A percentile compares a stretch with the other conserved stretches of the same genome.
phyloP scores from a whole-genome alignment of 495 filamentous ascomycete genomes.

The Jackrogersella multiformis region DNA sequence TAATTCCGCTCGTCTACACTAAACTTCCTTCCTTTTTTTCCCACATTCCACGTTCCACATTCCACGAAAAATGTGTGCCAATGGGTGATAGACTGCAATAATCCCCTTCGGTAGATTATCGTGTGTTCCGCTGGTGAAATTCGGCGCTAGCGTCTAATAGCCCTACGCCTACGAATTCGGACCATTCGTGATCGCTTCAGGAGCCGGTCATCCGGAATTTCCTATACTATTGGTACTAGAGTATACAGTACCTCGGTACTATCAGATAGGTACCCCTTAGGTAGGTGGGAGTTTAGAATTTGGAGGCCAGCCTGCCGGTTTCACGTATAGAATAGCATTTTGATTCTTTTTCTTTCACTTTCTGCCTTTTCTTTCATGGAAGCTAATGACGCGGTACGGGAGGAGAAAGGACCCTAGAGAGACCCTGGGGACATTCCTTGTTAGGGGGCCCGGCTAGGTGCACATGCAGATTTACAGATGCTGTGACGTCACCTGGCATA shows the following conservation, averaged over 20 bases:
- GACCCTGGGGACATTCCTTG: slow-evolving; percentile 27
- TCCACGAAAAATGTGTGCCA: slow-evolving; percentile 2
- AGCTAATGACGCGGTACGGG: slow-evolving; percentile 21
- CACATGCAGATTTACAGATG: slow-evolving; percentile 43
- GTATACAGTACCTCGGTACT: too few species aligned
- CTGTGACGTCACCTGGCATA: slow-evolving; percentile 39
- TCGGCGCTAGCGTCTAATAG: slow-evolving; percentile 29
- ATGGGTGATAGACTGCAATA: slow-evolving; percentile 10
- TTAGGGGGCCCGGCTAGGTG: slow-evolving; percentile 38
- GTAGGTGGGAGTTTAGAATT: too few species aligned
- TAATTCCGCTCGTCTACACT: slow-evolving; percentile 4
- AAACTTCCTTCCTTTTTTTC: slow-evolving; percentile 1
- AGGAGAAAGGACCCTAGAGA: slow-evolving; percentile 22
- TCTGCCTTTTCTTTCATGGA: slow-evolving; percentile 3
- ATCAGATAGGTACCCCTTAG: too few species aligned
- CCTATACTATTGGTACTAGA: too few species aligned
- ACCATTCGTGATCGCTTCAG: slow-evolving; percentile 24
- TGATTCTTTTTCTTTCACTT: slow-evolving; percentile 9
- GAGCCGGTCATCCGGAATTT: slow-evolving; percentile 34
- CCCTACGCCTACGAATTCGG: slow-evolving; percentile 36
- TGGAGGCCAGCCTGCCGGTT: background rate
- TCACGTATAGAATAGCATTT: slow-evolving; percentile 2
- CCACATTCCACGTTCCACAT: background rate
- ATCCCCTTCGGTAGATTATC: slow-evolving; percentile 16
- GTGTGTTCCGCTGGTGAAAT: slow-evolving; percentile 33